Conservation (phyloP, 139 green algal genomes). For the Limnomonas spitsbergensis region DNA sequence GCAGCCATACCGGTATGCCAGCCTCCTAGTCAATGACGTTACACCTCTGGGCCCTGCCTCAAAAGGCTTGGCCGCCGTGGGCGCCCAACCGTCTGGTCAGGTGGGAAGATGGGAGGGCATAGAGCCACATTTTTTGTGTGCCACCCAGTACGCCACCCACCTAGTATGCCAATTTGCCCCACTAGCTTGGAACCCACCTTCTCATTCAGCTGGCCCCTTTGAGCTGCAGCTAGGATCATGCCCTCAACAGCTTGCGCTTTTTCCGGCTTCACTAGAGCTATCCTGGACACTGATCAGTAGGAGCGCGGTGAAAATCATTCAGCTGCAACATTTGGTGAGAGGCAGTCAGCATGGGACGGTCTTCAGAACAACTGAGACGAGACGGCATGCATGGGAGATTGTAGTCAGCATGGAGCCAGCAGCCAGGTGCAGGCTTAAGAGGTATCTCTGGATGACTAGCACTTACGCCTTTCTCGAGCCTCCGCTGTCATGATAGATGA, state of each 20-base stretch:
- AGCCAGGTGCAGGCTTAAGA: not conserved
- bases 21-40: too few relatives aligned
- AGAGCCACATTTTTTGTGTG: too few relatives aligned
- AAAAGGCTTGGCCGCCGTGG: too few relatives aligned
- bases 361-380: too few relatives aligned
- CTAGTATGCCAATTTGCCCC: too few relatives aligned
- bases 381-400: not conserved
- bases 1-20: too few relatives aligned
- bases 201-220: slow-evolving; percentile 67
- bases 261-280: slow-evolving; percentile 94
- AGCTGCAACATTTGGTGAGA: not conserved
- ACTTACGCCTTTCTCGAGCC: slow-evolving; percentile 75
- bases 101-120: not conserved
- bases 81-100: too few relatives aligned
- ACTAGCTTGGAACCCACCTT: too few relatives aligned
- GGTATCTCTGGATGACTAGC: not conserved
- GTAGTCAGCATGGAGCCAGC: too few relatives aligned
- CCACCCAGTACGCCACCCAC: too few relatives aligned
- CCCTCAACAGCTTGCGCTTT: slow-evolving; percentile 89
- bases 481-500: slow-evolving; percentile 64
- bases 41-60: too few relatives aligned
- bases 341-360: too few relatives aligned
- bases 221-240: slow-evolving; percentile 76
- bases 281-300: slow-evolving; percentile 69
- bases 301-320: not conserved